A percentile compares a stretch with the other conserved stretches of the same genome.
These are phyloP conservation scores for Chenopodium quinoa DNA, from an alignment of 148 eudicot species.

Conservation along the genomic window DNA sequence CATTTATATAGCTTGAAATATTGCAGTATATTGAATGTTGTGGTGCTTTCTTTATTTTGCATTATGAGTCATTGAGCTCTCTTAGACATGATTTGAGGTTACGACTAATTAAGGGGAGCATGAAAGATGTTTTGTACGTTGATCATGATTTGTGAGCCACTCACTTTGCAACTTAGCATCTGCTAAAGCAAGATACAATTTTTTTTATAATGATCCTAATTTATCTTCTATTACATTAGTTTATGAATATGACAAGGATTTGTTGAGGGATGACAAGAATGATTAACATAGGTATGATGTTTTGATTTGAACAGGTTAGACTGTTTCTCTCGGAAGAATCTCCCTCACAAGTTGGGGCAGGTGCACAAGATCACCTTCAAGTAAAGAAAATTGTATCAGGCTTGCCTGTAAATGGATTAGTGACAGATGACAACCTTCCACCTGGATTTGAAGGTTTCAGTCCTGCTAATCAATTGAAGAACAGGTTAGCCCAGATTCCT, in stretches of 20 bases:
- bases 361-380: conserved; percentile 72
- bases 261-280: not conserved
- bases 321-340: conserved; percentile 73
- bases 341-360: conserved; percentile 66
- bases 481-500: conserved; percentile 58
- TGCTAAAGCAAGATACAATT: not conserved
- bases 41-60: not conserved
- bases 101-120: not conserved
- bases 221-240: not conserved
- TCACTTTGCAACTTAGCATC: not conserved
- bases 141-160: not conserved
- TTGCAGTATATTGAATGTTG: not conserved
- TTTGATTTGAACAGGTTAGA: conserved; percentile 51
- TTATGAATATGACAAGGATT: not conserved
- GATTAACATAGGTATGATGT: conserved; percentile 14
- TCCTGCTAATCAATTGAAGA: conserved; percentile 48
- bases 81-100: not conserved
- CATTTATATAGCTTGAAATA: not conserved
- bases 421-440: conserved; percentile 61
- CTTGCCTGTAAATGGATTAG: conserved; percentile 32
- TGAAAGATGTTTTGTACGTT: not conserved
- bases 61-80: not conserved
- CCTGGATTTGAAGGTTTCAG: conserved; percentile 77
- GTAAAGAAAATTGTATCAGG: conserved; percentile 44
- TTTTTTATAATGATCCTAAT: not conserved